Conservation (phyloP, 2,329 filamentous ascomycete genomes). For the Bipolaris gigantea region DNA sequence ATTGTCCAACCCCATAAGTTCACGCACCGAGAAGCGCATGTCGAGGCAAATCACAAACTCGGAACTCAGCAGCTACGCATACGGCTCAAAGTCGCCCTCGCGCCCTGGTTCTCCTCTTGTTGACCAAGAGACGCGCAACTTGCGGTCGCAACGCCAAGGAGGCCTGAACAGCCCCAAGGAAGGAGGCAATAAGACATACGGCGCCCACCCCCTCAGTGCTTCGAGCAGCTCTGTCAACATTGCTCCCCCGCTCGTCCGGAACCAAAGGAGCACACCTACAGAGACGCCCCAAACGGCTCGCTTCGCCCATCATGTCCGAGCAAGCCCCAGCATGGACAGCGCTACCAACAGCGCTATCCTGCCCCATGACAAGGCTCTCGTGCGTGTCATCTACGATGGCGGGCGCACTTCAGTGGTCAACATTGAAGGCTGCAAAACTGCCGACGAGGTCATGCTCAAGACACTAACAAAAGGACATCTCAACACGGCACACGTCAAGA, state of each 20-base stretch:
- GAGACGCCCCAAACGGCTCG: conserved; percentile 65
- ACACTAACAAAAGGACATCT: conserved; percentile 86
- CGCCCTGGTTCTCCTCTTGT: conserved; percentile 72
- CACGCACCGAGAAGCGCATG: conserved; percentile 53
- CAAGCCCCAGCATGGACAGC: conserved; percentile 82
- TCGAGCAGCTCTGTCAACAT: conserved; percentile 52
- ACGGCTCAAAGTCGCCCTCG: conserved; percentile 60
- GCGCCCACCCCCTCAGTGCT: conserved; percentile 57
- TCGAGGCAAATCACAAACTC: conserved; percentile 50
- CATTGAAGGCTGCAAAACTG: conserved; percentile 85
- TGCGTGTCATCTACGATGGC: conserved; percentile 88
- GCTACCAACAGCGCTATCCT: conserved; percentile 75
- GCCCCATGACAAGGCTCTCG: conserved; percentile 83
- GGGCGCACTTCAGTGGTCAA: conserved; percentile 93
- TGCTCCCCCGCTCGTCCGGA: conserved; percentile 50
- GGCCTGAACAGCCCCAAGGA: conserved; percentile 61
- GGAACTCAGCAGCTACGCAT: conserved; percentile 49
- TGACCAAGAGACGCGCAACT: conserved; percentile 56
- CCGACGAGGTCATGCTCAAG: conserved; percentile 88
- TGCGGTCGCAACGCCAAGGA: conserved; percentile 63
- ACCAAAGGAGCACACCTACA: conserved; percentile 56
- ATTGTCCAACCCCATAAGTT: conserved; percentile 33
- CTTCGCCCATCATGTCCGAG: conserved; percentile 71
- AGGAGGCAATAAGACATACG: conserved; percentile 56
- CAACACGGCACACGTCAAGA: conserved; percentile 86